Base-by-base conservation (phyloP, 176 grass and related monocot genomes). In the Lolium multiflorum region DNA sequence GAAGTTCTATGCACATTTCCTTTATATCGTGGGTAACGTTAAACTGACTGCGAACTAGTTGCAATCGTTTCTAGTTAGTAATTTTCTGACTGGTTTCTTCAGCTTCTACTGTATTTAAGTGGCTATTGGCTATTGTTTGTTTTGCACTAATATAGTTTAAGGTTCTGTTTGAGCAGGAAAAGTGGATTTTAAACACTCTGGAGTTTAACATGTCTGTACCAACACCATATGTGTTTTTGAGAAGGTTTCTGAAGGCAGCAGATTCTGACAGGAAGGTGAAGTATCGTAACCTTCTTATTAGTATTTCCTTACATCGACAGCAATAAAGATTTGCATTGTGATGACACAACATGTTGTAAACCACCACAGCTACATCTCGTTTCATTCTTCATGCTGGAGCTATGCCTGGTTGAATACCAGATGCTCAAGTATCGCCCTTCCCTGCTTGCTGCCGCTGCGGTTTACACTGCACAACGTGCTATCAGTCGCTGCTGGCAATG, bases 161-260 rank as follows among this genome's bases (percentile, higher is more conserved):
- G 26, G 14, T 77, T 85, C 14, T 86, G 41, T 74, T 78, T 92
- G 77, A 91, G n/a, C 85, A 99, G 92, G 94, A 99, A 93, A 92
- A n/a, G 50, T 64, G 80, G 71, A 93, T 96, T 17, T 51, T 96
- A 39, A 91, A 93, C 47, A 90, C 83, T 0, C 85, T 99, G 52
- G 87, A 94, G 28, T 99, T 91, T 89, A 92, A 94, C 72, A 93
- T 99, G 97, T 97, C 92, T 43, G 82, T 97, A 65, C 94, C 94
- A 67, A 99, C 97, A 24, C 87, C 90, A 74, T 99, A 94, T 46
- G 89, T 96, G 77, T 99, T 96, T 62, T 93, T 99, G 89, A 93
- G 79, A 83, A 92, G 97, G 81, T 96, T 99, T 91, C 85, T 97
- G 50, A 95, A 99, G 85, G 94, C 89, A 80, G 92, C 97, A 56